Percentiles rank a stretch among this genome's conserved stretches.
Evolutionary conservation across 176 grass and related monocot genomes (phyloP).

Genomic region (Poa annua): DNA sequence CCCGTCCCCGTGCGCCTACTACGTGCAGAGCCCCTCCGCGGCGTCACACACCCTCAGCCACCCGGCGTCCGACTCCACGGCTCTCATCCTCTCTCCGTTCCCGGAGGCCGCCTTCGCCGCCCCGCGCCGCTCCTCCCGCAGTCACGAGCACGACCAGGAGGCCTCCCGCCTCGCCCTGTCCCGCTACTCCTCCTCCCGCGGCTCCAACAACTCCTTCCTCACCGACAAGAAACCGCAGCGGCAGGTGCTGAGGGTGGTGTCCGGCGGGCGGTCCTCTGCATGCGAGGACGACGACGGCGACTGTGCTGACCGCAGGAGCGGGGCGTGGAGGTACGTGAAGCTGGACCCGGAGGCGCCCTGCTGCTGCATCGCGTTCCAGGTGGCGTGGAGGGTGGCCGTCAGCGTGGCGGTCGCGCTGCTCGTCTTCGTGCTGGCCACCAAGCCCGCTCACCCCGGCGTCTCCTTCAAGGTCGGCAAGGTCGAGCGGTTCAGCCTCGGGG

Average conservation of each 20-base stretch:
- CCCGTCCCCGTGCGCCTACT: conserved; percentile 79
- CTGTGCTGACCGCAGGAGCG: conserved; percentile 20
- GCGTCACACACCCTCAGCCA: conserved; percentile 71
- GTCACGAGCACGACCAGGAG: conserved; percentile 43
- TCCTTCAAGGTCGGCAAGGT: conserved; percentile 59
- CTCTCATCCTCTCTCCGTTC: conserved; percentile 65
- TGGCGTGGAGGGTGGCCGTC: conserved; percentile 69
- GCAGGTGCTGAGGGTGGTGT: conserved; percentile 49
- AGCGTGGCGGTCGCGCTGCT: conserved; percentile 67
- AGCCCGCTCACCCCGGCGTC: conserved; percentile 54
- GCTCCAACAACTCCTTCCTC: conserved; percentile 87
- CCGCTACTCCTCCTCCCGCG: conserved; percentile 88
- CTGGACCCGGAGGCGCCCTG: conserved; percentile 67
- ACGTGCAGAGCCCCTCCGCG: conserved; percentile 91
- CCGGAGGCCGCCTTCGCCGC: conserved; percentile 48
- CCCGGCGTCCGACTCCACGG: conserved; percentile 62
- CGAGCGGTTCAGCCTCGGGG: conserved; percentile 75
- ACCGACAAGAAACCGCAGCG: conserved; percentile 54
- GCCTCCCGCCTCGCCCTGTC: conserved; percentile 75
- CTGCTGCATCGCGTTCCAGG: conserved; percentile 76
- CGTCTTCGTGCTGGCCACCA: conserved; percentile 80
- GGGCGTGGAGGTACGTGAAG: conserved; percentile 69
- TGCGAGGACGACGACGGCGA: conserved; percentile 24
- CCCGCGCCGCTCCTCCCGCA: conserved; percentile 22
- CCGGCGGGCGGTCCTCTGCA: conserved; percentile 41